Percentiles rank a stretch among this genome's conserved stretches.
These are phyloP conservation scores for Penstemon eatonii DNA, from an alignment of 257 asterid genomes.

Conservation along the genomic window DNA sequence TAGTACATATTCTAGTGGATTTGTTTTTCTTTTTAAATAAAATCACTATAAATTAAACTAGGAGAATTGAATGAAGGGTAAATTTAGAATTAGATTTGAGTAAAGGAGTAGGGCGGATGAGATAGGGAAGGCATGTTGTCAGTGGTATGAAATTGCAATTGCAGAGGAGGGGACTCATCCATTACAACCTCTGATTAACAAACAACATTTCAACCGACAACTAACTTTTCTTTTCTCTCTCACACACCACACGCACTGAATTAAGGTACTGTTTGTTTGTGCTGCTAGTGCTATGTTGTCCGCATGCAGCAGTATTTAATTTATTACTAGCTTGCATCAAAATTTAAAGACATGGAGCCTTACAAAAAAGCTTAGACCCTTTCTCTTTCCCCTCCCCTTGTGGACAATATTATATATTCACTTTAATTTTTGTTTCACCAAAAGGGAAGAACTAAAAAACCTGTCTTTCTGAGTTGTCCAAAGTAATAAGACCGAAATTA, in stretches of 20 bases:
- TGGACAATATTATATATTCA: constrained; percentile 3
- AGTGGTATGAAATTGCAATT: no score
- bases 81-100: no score
- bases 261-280: neutral
- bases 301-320: no score
- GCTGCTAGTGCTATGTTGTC: constrained; percentile 7
- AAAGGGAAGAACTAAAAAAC: neutral
- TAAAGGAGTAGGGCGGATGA: no score
- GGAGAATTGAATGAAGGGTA: no score
- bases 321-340: constrained; percentile 29
- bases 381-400: neutral
- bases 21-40: no score
- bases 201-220: constrained; percentile 20
- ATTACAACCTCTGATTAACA: constrained; percentile 26
- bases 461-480: neutral
- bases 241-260: constrained; percentile 9
- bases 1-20: no score
- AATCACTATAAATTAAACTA: no score
- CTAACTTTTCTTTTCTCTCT: neutral
- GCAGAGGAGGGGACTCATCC: no score
- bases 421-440: constrained; percentile 22
- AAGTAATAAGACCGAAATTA: neutral
- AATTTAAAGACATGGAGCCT: constrained; percentile 27
- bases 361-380: constrained; percentile 17
- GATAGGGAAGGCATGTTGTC: no score